Evolutionary conservation across 2,329 filamentous ascomycete species (phyloP), one percentile per base, ranked within the genome.

Genomic region (Aspergillus thermomutatus): DNA sequence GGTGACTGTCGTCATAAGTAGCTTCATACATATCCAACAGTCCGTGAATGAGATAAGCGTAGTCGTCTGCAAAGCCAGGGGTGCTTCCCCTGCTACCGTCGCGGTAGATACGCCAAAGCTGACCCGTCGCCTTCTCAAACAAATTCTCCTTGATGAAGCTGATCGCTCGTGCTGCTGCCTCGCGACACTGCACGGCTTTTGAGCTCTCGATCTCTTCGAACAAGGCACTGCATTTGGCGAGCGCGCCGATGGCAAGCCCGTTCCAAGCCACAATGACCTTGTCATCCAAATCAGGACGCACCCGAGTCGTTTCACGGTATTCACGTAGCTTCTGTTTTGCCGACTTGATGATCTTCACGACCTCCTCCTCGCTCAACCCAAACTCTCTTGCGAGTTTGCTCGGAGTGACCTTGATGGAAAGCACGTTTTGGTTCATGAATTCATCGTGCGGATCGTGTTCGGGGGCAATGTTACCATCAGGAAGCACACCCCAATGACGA

Each of bases 181-280:
- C 66, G 5, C 89, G 77, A 67, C 89, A 96, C 57, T 78, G 77
- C 28, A 78, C 73, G 6, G 87, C 83, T 61, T 81, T 82, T 41
- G 79, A 79, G 0, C 82, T 74, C 55, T 87, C 83, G 21, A 88
- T 78, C 2, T 78, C 75, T 21, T 81, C 79, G n/a, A 97, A 77
- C 0, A 87, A 84, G 2, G 85, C 82, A n/a, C 85, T 85, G 8
- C 89, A 85, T 60, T 90, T 84, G 17, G 91, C 86, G n/a, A 99
- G 79, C 0, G 90, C 87, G 1, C 88, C 87, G 55, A 97, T 91
- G 0, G 90, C 91, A 56, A 97, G 83, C 2, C 92, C 93, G 62
- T 97, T 97, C 86, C 90, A 94, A 10, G 87, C 85, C 1, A 89
- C 87, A 2, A 97, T 85, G 46, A 96, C 87, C 74, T 97, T 97